A percentile compares a stretch with the other conserved stretches of the same genome.
phyloP scores from a whole-genome alignment of 1,284 basidiomycete species.

The Papiliotrema terrestris region DNA sequence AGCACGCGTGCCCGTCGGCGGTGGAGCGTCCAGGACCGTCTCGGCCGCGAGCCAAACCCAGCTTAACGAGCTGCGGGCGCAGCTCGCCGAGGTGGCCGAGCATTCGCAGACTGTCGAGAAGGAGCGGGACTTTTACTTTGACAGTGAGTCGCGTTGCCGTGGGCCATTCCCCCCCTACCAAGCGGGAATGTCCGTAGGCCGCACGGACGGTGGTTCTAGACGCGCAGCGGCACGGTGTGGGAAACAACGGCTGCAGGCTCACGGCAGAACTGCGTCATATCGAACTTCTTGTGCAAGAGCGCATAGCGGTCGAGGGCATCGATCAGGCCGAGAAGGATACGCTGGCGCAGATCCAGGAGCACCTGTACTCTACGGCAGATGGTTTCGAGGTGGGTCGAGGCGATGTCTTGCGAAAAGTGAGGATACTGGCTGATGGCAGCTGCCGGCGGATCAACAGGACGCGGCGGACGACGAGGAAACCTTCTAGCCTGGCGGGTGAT shows the following conservation, averaged over 20 bases:
- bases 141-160: constrained; percentile 82
- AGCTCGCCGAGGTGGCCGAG: constrained; percentile 67
- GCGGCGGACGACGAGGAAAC: constrained; percentile 60
- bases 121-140: constrained; percentile 97
- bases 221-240: too few species aligned
- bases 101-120: constrained; percentile 87
- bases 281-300: constrained; percentile 82
- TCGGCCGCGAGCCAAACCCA: constrained; percentile 38
- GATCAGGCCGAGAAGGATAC: constrained; percentile 64
- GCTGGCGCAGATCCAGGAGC: constrained; percentile 82
- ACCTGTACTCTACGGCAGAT: constrained; percentile 89
- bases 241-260: constrained; percentile 3
- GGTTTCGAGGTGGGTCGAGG: constrained; percentile 65
- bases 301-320: constrained; percentile 60
- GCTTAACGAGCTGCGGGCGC: constrained; percentile 54
- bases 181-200: background rate
- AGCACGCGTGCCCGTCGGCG: constrained; percentile 3
- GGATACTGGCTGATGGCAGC: constrained; percentile 10
- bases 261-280: constrained; percentile 77
- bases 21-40: constrained; percentile 9
- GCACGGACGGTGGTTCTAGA: background rate
- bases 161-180: background rate
- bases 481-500: too few species aligned
- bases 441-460: constrained; percentile 42
- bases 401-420: background rate